These are phyloP conservation scores for Aplosporella prunicola DNA, from an alignment of 2,329 filamentous ascomycete genomes.

Conservation along the genomic window DNA sequence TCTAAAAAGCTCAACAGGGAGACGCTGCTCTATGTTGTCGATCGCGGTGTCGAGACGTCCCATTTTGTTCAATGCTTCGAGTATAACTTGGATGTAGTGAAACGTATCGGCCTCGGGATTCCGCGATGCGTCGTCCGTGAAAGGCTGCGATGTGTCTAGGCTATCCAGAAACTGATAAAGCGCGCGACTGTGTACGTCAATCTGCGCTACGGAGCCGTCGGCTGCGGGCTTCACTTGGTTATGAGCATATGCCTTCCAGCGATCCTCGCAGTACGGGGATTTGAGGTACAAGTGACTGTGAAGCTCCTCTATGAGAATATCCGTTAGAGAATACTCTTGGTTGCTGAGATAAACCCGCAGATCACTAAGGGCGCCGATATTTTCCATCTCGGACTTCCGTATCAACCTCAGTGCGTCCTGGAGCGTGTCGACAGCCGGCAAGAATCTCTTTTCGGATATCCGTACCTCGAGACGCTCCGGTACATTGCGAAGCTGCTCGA, in stretches of 20 bases:
- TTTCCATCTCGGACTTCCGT: slow-evolving; percentile 78
- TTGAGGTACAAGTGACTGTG: slow-evolving; percentile 97
- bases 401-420: slow-evolving; percentile 79
- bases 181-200: slow-evolving; percentile 40
- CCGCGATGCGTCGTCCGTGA: slow-evolving; percentile 79
- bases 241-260: slow-evolving; percentile 78
- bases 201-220: slow-evolving; percentile 20
- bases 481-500: slow-evolving; percentile 75
- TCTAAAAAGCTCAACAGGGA: slow-evolving; percentile 87
- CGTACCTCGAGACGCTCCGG: slow-evolving; percentile 88
- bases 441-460: slow-evolving; percentile 91
- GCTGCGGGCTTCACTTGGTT: slow-evolving; percentile 44
- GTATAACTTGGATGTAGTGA: slow-evolving; percentile 76
- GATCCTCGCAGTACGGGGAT: slow-evolving; percentile 91
- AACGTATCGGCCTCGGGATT: slow-evolving; percentile 96
- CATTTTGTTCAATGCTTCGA: slow-evolving; percentile 85
- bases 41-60: slow-evolving; percentile 77
- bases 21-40: slow-evolving; percentile 80
- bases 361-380: slow-evolving; percentile 80
- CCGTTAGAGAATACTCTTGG: slow-evolving; percentile 83
- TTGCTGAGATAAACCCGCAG: slow-evolving; percentile 81
- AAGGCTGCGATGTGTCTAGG: slow-evolving; percentile 43
- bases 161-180: slow-evolving; percentile 49
- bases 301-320: slow-evolving; percentile 93
- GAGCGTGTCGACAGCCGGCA: slow-evolving; percentile 84